Evolutionary conservation across 2,329 filamentous ascomycete species (phyloP).

Genomic region (Aspergillus amoenus): DNA sequence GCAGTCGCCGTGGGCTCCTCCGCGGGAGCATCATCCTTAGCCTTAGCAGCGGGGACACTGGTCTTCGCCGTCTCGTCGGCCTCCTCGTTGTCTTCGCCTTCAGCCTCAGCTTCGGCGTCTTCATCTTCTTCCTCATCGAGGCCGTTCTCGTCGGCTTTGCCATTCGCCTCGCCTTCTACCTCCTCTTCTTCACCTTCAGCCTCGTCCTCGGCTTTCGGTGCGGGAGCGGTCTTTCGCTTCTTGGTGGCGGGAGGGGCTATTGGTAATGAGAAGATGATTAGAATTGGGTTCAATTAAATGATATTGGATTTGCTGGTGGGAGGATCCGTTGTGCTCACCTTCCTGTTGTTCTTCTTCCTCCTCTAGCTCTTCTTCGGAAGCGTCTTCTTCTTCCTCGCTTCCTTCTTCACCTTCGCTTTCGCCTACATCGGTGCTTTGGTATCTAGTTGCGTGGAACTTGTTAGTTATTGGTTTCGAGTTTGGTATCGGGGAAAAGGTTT

Average conservation of each 20-base stretch:
- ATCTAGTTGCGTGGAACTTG: conserved; percentile 24
- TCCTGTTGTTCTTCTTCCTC: conserved; percentile 29
- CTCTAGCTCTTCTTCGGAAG: conserved; percentile 27
- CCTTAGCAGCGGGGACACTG: conserved; percentile 35
- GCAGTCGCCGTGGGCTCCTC: conserved; percentile 29
- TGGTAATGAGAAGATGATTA: not conserved
- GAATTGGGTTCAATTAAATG: not conserved
- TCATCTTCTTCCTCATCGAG: conserved; percentile 16
- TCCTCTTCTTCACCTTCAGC: conserved; percentile 11
- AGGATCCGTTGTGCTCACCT: conserved; percentile 16
- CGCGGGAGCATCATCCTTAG: conserved; percentile 32
- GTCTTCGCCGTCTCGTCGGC: conserved; percentile 31
- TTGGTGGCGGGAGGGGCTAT: conserved; percentile 29
- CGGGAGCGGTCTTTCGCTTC: conserved; percentile 32
- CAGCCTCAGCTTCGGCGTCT: conserved; percentile 16
- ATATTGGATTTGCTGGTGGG: not conserved
- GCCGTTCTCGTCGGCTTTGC: conserved; percentile 20
- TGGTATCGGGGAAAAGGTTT: not conserved
- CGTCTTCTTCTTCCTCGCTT: conserved; percentile 25
- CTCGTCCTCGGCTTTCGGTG: conserved; percentile 15
- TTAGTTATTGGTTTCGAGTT: not conserved
- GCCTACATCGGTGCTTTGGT: conserved; percentile 33
- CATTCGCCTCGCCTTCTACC: conserved; percentile 18
- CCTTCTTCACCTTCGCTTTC: conserved; percentile 22
- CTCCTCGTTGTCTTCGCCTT: conserved; percentile 22